Evolutionary conservation across 306 rosid species (phyloP).

Genomic region (Vigna unguiculata): DNA sequence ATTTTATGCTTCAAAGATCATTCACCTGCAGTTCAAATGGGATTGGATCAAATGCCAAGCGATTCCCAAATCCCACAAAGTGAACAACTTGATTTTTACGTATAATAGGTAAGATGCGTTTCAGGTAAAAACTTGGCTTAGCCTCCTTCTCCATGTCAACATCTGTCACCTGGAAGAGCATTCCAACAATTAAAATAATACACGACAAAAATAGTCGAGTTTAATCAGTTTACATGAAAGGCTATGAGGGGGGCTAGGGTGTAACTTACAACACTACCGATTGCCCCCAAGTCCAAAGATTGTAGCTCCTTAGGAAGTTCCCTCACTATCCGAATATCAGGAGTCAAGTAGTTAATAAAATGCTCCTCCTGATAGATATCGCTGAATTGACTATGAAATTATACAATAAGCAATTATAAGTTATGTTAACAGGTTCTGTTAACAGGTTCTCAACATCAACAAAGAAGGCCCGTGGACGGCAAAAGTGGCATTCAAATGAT

Average conservation of each 20-base stretch:
- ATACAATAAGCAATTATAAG: slow-evolving; percentile 50
- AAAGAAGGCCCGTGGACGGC: slow-evolving; percentile 32
- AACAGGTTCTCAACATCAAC: slow-evolving; percentile 12
- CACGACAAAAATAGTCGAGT: not conserved
- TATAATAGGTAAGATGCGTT: slow-evolving; percentile 76
- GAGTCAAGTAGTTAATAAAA: slow-evolving; percentile 84
- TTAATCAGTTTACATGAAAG: slow-evolving; percentile 19
- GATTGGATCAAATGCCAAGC: slow-evolving; percentile 94
- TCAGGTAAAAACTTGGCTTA: slow-evolving; percentile 89
- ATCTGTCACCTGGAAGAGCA: slow-evolving; percentile 79
- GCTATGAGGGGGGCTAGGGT: not conserved
- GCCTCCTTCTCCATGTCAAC: slow-evolving; percentile 91
- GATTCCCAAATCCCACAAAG: slow-evolving; percentile 95
- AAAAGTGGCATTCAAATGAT: slow-evolving; percentile 25
- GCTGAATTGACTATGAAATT: slow-evolving; percentile 82
- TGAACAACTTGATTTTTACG: slow-evolving; percentile 84
- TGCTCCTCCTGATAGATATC: slow-evolving; percentile 93
- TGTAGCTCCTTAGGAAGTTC: slow-evolving; percentile 83
- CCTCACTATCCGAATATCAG: slow-evolving; percentile 90
- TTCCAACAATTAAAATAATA: slow-evolving; percentile 45
- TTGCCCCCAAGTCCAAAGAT: slow-evolving; percentile 90
- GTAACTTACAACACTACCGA: slow-evolving; percentile 82
- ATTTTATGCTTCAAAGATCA: slow-evolving; percentile 42
- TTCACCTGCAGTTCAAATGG: slow-evolving; percentile 88
- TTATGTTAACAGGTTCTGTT: slow-evolving; percentile 28